phyloP scores from a whole-genome alignment of 1,284 basidiomycete species.

The Rhizoctonia solani region DNA sequence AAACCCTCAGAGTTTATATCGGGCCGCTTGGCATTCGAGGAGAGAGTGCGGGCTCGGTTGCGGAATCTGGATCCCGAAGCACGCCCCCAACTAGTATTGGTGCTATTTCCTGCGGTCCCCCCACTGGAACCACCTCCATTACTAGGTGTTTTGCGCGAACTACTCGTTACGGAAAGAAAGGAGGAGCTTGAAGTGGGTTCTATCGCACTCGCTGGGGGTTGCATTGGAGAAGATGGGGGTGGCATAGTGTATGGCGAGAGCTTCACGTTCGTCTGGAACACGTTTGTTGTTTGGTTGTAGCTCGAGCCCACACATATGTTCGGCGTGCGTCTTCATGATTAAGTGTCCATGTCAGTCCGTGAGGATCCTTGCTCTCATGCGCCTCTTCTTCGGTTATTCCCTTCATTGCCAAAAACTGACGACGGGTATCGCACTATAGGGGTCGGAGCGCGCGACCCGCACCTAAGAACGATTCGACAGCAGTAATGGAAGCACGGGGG shows the following conservation, averaged over 20 bases:
- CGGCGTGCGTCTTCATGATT: constrained; percentile 61
- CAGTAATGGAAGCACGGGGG: constrained; percentile 64
- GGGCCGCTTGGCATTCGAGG: constrained; percentile 34
- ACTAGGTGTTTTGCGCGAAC: background rate
- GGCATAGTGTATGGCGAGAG: constrained; percentile 4
- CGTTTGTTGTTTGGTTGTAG: constrained; percentile 47
- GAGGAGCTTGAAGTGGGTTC: constrained; percentile 11
- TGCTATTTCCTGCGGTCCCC: background rate
- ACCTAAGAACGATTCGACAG: constrained; percentile 73
- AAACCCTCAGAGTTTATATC: constrained; percentile 50
- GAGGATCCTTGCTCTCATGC: background rate
- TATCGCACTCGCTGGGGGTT: constrained; percentile 18
- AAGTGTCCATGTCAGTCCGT: constrained; percentile 55
- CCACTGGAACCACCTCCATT: background rate
- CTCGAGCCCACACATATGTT: constrained; percentile 55
- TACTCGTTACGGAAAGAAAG: background rate
- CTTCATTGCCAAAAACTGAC: constrained; percentile 53
- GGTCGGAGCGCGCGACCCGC: constrained; percentile 36
- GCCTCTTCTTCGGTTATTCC: constrained; percentile 21
- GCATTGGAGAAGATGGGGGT: constrained; percentile 5
- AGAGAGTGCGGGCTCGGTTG: constrained; percentile 38
- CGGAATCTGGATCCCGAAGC: background rate
- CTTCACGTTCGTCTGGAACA: constrained; percentile 23
- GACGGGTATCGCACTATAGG: constrained; percentile 71
- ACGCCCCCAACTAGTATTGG: constrained; percentile 16